phyloP scores from a whole-genome alignment of 2,329 filamentous ascomycete species.

The Ampelomyces quisqualis region DNA sequence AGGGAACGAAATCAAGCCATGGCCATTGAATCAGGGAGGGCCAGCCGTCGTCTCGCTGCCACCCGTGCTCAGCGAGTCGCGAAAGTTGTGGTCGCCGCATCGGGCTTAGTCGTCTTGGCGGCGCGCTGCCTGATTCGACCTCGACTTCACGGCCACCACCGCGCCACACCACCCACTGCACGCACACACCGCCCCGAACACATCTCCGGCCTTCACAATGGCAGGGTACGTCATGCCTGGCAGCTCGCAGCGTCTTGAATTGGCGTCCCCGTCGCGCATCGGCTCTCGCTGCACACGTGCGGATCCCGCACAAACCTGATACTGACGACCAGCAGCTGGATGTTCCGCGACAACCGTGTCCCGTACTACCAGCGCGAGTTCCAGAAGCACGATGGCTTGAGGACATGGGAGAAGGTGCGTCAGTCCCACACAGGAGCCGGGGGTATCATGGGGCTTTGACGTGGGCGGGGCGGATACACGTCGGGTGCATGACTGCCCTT shows the following conservation, averaged over 20 bases:
- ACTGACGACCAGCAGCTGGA: constrained; percentile 41
- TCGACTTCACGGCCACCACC: constrained; percentile 29
- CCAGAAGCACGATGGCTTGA: constrained; percentile 70
- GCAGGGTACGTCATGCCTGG: constrained; percentile 43
- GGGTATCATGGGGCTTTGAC: constrained; percentile 1
- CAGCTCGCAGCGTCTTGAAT: constrained; percentile 13
- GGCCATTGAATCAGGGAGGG: too few relatives aligned
- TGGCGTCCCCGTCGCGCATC: constrained; percentile 13
- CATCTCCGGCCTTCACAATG: constrained; percentile 45
- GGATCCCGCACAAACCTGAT: constrained; percentile 15
- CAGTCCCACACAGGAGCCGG: constrained; percentile 9
- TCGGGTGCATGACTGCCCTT: too few relatives aligned
- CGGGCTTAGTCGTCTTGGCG: constrained; percentile 21
- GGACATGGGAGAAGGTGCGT: constrained; percentile 78
- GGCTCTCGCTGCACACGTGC: constrained; percentile 10
- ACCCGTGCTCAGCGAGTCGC: constrained; percentile 5
- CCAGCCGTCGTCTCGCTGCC: constrained; percentile 2
- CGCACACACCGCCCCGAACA: constrained; percentile 27
- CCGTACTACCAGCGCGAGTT: constrained; percentile 73
- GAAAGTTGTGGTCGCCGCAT: constrained; percentile 17
- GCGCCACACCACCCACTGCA: constrained; percentile 38
- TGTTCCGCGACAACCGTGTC: constrained; percentile 76
- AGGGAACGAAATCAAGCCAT: constrained; percentile 25
- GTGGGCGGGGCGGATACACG: too few relatives aligned
- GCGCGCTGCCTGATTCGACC: constrained; percentile 32